Conservation (phyloP, 768 basidiomycete genomes). For the Glaciozyma antarctica region DNA sequence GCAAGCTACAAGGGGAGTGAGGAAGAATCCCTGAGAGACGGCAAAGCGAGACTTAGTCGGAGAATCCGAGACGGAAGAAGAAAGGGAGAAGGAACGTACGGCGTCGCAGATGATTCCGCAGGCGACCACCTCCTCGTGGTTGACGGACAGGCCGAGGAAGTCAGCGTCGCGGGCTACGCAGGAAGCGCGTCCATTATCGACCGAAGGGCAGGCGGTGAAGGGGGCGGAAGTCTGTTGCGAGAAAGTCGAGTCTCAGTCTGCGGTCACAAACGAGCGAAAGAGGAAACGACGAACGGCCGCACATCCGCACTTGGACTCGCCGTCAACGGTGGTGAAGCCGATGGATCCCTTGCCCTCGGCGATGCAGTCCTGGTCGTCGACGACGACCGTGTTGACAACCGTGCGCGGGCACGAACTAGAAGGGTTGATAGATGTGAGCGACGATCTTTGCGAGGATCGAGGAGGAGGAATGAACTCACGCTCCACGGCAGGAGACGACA, state of each 20-base stretch:
- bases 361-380: constrained; percentile 24
- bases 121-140: constrained; percentile 7
- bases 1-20: constrained; percentile 24
- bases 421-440: not conserved
- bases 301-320: constrained; percentile 25
- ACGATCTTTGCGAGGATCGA: not conserved
- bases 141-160: constrained; percentile 20
- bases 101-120: constrained; percentile 28
- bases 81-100: not conserved
- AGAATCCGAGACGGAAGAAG: not conserved
- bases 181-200: constrained; percentile 22
- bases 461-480: constrained; percentile 4
- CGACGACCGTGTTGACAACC: constrained; percentile 25
- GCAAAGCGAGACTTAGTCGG: not conserved
- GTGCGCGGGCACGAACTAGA: constrained; percentile 24
- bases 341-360: constrained; percentile 21
- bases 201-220: constrained; percentile 21
- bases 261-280: not conserved
- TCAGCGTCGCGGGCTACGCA: constrained; percentile 26
- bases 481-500: constrained; percentile 19
- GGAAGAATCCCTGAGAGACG: constrained; percentile 19
- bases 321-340: constrained; percentile 22
- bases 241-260: not conserved
- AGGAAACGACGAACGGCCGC: constrained; percentile 11
- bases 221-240: constrained; percentile 10